Base-by-base conservation (phyloP, 192 early-diverging fungal species). In the Podila verticillata region DNA sequence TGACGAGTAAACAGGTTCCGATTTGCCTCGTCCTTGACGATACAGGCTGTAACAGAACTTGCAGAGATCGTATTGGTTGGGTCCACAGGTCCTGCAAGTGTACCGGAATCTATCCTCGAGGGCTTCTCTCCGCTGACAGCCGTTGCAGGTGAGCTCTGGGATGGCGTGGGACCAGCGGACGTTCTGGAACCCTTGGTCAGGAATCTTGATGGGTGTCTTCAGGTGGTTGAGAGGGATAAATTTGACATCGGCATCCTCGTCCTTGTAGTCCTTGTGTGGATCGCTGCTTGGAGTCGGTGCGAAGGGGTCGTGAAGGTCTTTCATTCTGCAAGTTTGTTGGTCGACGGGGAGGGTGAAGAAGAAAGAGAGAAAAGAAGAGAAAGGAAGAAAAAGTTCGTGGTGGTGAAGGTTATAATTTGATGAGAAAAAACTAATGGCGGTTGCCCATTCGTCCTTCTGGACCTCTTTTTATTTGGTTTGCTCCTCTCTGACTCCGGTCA, bases 121-220 rank as follows among this genome's bases (percentile, higher is more conserved):
- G 24, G 51, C 51, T n/a, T 54, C 51, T 54, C 24, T 12, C 51
- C 22, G 12, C 8, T 24, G 51, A n/a, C 51, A 54, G 24, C 51
- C 51, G 10, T 54, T 54, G 24, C 51, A 54, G 20, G 51, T 2
- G 22, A 54, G 51, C 24, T 54, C 51, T 12, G 51, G 51, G 10
- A 54, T 54, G 24, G 51, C 51, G 51, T 54, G 51, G 51, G 51
- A 54, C 51, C 51, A 54, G 20, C 51, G 51, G 24, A 54, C 51
- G 51, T 54, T 54, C n/a, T 24, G 51, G 24, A 54, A 54, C 51
- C 51, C 51, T 54, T n/a, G 20, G 22, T 54, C 51, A 8, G 51
- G 51, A 19, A 54, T n/a, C 24, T 54, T 54, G 51, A 54, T 6
- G 6, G 51, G 51, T n/a, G 20, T 19, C 22, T 54, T 54, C 51